These are phyloP conservation scores for Fusarium pininemorale DNA, from an alignment of 2,329 filamentous ascomycete species.

Conservation along the genomic window DNA sequence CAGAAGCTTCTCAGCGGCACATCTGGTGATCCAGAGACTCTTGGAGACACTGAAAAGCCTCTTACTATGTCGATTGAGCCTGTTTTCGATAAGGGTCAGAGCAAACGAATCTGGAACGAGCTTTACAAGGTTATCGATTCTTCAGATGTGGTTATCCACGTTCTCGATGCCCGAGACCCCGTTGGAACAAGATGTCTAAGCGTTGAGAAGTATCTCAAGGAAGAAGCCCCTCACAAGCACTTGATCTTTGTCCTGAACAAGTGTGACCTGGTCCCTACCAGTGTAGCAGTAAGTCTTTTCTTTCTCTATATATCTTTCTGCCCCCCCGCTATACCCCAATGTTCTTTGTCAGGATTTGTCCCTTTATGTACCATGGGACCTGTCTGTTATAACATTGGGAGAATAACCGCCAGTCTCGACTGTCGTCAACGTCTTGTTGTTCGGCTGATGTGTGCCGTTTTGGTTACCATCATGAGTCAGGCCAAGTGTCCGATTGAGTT, in stretches of 20 bases:
- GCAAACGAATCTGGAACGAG: slow-evolving; percentile 97
- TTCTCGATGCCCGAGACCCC: slow-evolving; percentile 89
- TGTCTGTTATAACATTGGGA: slow-evolving; percentile 99
- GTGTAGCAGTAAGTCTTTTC: slow-evolving; percentile 84
- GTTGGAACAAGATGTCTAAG: slow-evolving; percentile 85
- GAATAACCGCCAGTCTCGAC: slow-evolving; percentile 70
- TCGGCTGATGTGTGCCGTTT: slow-evolving; percentile 84
- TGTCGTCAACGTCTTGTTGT: slow-evolving; percentile 48
- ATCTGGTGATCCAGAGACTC: slow-evolving; percentile 64
- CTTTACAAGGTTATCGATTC: slow-evolving; percentile 95
- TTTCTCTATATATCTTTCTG: slow-evolving; percentile 35
- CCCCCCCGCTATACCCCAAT: slow-evolving; percentile 64
- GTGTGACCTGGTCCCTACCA: slow-evolving; percentile 86
- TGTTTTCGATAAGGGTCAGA: slow-evolving; percentile 94
- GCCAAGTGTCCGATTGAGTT: slow-evolving; percentile 94
- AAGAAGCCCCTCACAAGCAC: slow-evolving; percentile 96
- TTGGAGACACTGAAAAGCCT: slow-evolving; percentile 53
- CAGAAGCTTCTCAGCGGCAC: slow-evolving; percentile 78
- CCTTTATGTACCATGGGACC: slow-evolving; percentile 76
- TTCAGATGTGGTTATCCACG: slow-evolving; percentile 95
- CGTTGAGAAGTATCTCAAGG: slow-evolving; percentile 86
- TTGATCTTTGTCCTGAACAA: slow-evolving; percentile 62
- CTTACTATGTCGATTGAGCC: slow-evolving; percentile 76
- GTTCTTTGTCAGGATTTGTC: slow-evolving; percentile 85
- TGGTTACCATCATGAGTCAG: slow-evolving; percentile 82